Evolutionary conservation across 495 filamentous ascomycete species (phyloP).

Genomic region (Daldinia childiae): DNA sequence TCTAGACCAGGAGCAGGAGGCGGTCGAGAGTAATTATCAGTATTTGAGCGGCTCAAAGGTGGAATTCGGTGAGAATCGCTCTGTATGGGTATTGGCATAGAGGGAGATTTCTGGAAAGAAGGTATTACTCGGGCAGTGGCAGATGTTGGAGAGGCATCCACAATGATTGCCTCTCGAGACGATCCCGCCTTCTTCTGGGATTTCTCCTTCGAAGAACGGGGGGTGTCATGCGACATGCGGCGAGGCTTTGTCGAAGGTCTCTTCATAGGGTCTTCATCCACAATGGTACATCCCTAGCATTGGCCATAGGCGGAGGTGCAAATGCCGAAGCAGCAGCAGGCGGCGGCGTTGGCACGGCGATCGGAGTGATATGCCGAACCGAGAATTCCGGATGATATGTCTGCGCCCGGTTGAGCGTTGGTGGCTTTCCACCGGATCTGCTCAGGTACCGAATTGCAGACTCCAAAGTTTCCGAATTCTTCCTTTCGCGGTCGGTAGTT

Average conservation of each 20-base stretch:
- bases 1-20: constrained; percentile 24
- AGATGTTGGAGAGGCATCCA: constrained; percentile 38
- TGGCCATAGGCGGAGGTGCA: constrained; percentile 38
- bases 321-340: constrained; percentile 39
- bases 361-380: constrained; percentile 45
- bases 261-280: constrained; percentile 42
- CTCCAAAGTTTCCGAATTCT: constrained; percentile 41
- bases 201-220: constrained; percentile 49
- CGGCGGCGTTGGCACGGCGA: constrained; percentile 48
- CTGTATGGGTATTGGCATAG: constrained; percentile 46
- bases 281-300: constrained; percentile 24
- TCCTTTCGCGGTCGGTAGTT: constrained; percentile 40
- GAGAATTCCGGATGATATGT: constrained; percentile 39
- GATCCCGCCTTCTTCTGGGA: constrained; percentile 44
- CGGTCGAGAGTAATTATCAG: constrained; percentile 37
- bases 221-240: constrained; percentile 54
- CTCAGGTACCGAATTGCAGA: constrained; percentile 43
- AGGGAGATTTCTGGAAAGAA: constrained; percentile 46
- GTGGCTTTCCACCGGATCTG: constrained; percentile 39
- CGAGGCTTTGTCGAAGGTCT: constrained; percentile 50
- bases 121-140: constrained; percentile 43
- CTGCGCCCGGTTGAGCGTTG: constrained; percentile 43
- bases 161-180: constrained; percentile 43
- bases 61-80: constrained; percentile 42
- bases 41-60: constrained; percentile 32